Evolutionary conservation across 2,329 filamentous ascomycete genomes (phyloP), one percentile per base, ranked within the genome.

Genomic region (Aspergillus arachidicola): DNA sequence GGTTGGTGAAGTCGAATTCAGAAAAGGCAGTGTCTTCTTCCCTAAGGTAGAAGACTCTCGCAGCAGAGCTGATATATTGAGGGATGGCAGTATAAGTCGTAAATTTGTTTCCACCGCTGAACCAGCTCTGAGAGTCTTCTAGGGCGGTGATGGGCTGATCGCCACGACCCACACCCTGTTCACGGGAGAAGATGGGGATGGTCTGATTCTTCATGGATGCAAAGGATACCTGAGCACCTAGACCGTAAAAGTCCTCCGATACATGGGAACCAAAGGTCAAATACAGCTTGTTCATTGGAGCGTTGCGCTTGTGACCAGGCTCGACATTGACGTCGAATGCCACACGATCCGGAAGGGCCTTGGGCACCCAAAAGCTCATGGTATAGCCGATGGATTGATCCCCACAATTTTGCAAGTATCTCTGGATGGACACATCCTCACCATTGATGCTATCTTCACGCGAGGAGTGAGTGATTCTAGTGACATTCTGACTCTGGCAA

Each of bases 11-110:
- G 60, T 77, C 68, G 46, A 78, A 76, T 48, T 68, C 69, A 7
- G 76, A 64, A 54, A 77, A 76, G 0, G 68, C 76, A 16, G 72
- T 75, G 58, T 69, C 72, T 41, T 75, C 69, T 54, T 73, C 67
- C 19, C 62, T 50, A 5, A 72, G 58, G 48, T 76, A 73, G 62
- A 77, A 77, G 19, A 73, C 64, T 4, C 6, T 41, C 19, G 38
- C 16, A 41, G 38, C 38, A n/a, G 73, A 74, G 10, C 68, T 73
- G 54, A 78, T 72, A 51, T 75, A 76, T 10, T 64, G 11, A 51
- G 38, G 38, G 3, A 41, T 41, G 3, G 38, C 38, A 41, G 38
- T 41, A 41, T 41, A 41, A 1, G 38, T 41, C 38, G 38, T 41
- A 7, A 41, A 41, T 41, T 41, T 7, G 16, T 41, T 41, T 19